phyloP scores from a whole-genome alignment of 257 asterid genomes.

The Fraxinus excelsior region DNA sequence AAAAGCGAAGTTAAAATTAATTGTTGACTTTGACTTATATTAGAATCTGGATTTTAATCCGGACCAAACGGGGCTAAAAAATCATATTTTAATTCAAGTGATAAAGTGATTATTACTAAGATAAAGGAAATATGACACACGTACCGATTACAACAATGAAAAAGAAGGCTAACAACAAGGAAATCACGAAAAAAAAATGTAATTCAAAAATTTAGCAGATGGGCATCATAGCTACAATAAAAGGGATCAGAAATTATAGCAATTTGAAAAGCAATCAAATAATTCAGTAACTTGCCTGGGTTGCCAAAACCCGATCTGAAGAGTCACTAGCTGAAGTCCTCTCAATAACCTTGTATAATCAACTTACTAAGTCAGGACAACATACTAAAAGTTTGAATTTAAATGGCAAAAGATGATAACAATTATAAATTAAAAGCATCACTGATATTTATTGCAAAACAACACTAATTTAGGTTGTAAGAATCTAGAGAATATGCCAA shows the following conservation, averaged over 20 bases:
- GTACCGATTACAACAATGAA: background rate
- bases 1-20: no score
- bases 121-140: no score
- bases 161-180: background rate
- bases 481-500: background rate
- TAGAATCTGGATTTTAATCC: no score
- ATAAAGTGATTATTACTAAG: background rate
- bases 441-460: background rate
- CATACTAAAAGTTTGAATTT: conserved; percentile 15
- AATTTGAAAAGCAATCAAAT: background rate
- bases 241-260: background rate
- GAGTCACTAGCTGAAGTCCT: conserved; percentile 35
- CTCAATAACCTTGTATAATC: conserved; percentile 32
- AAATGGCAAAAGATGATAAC: background rate
- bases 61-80: background rate
- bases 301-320: conserved; percentile 34
- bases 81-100: conserved; percentile 5
- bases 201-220: background rate
- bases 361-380: conserved; percentile 10
- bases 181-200: background rate
- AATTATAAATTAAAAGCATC: background rate
- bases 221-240: background rate
- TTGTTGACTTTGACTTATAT: no score
- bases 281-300: conserved; percentile 32
- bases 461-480: no score